Conservation (phyloP, 108 stramenopile species). For the Nitzschia sp. region DNA sequence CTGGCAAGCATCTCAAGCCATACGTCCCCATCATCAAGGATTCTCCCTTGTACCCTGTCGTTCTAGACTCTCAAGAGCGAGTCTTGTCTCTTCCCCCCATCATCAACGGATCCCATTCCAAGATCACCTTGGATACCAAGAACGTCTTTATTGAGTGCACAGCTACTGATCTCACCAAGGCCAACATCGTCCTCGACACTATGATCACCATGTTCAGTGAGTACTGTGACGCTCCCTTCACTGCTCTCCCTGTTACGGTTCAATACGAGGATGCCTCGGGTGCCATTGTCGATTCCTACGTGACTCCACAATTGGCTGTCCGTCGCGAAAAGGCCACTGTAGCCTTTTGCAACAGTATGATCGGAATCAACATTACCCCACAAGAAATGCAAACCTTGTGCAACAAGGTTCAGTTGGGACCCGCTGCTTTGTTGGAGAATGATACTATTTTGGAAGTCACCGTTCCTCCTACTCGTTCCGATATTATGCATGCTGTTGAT, state of each 20-base stretch:
- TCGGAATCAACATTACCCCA: conserved; percentile 82
- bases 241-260: conserved; percentile 91
- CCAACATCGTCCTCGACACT: conserved; percentile 98
- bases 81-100: conserved; percentile 97
- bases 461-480: conserved; percentile 95
- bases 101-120: conserved; percentile 93
- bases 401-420: conserved; percentile 96
- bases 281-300: conserved; percentile 62
- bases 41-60: conserved; percentile 91
- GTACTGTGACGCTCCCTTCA: conserved; percentile 89
- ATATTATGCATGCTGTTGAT: conserved; percentile 97
- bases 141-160: conserved; percentile 99
- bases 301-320: conserved; percentile 69
- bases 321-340: conserved; percentile 74
- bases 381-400: conserved; percentile 81
- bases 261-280: conserved; percentile 71
- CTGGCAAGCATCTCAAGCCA: conserved; percentile 95
- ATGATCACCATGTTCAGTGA: conserved; percentile 97
- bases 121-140: conserved; percentile 89
- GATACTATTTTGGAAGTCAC: conserved; percentile 83
- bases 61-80: conserved; percentile 76
- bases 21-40: conserved; percentile 95
- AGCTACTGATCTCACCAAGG: conserved; percentile 98
- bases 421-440: conserved; percentile 72
- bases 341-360: conserved; percentile 85